Evolutionary conservation across 163 green algal genomes (phyloP), one percentile per base, ranked within the genome.

Genomic region (Chloromonas sp.): DNA sequence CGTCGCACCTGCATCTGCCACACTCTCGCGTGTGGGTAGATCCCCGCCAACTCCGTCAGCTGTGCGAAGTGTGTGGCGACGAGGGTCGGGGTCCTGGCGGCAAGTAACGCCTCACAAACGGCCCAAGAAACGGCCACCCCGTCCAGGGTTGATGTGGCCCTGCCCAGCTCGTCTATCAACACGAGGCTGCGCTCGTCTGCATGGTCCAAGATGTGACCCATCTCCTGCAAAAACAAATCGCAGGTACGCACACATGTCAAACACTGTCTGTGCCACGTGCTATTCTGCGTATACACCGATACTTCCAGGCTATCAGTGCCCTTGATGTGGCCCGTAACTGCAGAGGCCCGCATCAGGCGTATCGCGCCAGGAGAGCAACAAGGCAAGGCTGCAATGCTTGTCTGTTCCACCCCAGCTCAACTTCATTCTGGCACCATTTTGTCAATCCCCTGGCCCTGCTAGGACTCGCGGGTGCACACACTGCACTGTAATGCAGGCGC

Each of bases 141-240:
- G 83, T 84, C 80, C 14, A 71, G 61, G 15, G 91, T 93, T 80
- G 88, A 93, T 1, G 93, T 97, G 58, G 92, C 84, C 0, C 93
- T 86, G 0, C 96, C 96, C 60, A 98, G 90, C 91, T 99, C 96
- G 88, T 99, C 96, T 58, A 99, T 89, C 11, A 99, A 82, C 36
- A 99, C 93, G 79, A 99, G 91, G 82, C 86, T 95, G 79, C 87
- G 85, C 0, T 89, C 79, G 1, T 79, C 88, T 5, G 90, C 82
- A 60, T 87, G 82, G 0, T 90, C 58, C 57, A 94, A 84, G 58
- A 96, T 91, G 84, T 90, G 88, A 0, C 91, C 88, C 0, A 92
- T 89, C 83, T 96, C 93, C 87, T 93, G 87, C 5, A 74, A 0
- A 58, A 58, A 36, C 36, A 36, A 36, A 36, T 36, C 36, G 36